phyloP scores from a whole-genome alignment of 805 yeast genomes.

The Candida germanica region DNA sequence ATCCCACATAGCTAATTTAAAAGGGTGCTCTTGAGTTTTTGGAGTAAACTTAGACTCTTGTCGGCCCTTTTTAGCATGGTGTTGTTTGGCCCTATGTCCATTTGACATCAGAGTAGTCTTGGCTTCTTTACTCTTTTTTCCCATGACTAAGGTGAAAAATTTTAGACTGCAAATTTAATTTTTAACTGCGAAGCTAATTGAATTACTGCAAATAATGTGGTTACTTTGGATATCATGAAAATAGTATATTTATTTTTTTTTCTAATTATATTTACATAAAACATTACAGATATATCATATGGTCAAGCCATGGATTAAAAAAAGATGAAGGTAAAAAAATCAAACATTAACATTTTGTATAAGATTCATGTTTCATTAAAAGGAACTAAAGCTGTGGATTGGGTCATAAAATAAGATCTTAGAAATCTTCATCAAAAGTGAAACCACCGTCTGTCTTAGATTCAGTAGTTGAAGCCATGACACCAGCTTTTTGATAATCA shows the following conservation, averaged over 20 bases:
- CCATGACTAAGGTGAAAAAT: constrained; percentile 32
- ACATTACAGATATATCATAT: constrained; percentile 7
- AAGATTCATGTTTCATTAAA: no score
- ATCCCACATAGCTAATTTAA: constrained; percentile 97
- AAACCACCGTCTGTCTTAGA: constrained; percentile 54
- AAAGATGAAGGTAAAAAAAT: background rate
- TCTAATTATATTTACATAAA: constrained; percentile 9
- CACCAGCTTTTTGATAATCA: constrained; percentile 99
- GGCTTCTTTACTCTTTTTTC: constrained; percentile 49
- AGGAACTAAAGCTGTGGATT: no score
- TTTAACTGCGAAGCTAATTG: background rate
- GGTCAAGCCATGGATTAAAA: background rate
- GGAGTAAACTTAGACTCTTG: constrained; percentile 40
- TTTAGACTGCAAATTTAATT: background rate
- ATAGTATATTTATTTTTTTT: constrained; percentile 1
- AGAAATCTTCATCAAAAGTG: constrained; percentile 92
- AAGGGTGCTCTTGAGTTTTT: constrained; percentile 40
- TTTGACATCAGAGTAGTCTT: constrained; percentile 49
- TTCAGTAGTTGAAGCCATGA: constrained; percentile 70
- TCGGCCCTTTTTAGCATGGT: constrained; percentile 41
- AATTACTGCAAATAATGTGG: background rate
- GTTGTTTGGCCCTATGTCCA: constrained; percentile 55
- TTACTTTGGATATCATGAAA: constrained; percentile 2
- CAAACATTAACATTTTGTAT: background rate
- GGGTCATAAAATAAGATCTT: constrained; percentile 19